Base-by-base conservation (phyloP, 345 rosid genomes). In the Kandelia obovata region DNA sequence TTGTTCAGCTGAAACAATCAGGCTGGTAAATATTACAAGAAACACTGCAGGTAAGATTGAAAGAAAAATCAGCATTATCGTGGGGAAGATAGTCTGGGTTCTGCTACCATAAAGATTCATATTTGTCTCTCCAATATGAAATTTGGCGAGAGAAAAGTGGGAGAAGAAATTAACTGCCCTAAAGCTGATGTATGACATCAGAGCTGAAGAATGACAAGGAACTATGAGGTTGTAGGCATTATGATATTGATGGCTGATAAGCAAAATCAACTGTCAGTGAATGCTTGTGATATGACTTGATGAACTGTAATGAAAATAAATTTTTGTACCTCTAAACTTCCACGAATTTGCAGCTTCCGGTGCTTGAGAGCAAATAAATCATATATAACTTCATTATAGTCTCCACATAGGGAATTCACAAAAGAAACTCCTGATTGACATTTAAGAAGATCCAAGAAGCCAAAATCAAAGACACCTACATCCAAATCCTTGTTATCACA, bases 371-470 rank as follows among this genome's bases (percentile, higher is more conserved):
- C 37, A 34, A 34, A 34, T 34, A 34, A 34, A 34, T 34, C 98
- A 74, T 89, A 91, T 53, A 91, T 89, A 58, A 91, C 97, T 81
- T 91, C 98, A 57, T 94, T 94, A 71, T 89, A 94, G 17, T 94
- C 84, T 91, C 98, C 86, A 94, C 74, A 62, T 94, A 94, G 0
- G 98, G 91, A 96, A 94, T 91, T 49, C 97, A 86, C 75, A 94
- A 61, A 53, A 94, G 87, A 78, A 94, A 94, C 82, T 94, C 98
- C 61, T 96, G 83, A 60, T 83, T 94, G 61, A 37, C 37, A 34
- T 34, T 34, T 34, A 34, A 34, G 37, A 7, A 34, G 37, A 34
- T 7, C 37, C 15, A 13, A 3, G 17, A 43, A 43, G 16, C 49
- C 17, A 43, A 11, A 2, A 43, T 43, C 16, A 43, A 43, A 11